phyloP scores from a whole-genome alignment of 1,139 yeast genomes.

The Zygoascus sp. region DNA sequence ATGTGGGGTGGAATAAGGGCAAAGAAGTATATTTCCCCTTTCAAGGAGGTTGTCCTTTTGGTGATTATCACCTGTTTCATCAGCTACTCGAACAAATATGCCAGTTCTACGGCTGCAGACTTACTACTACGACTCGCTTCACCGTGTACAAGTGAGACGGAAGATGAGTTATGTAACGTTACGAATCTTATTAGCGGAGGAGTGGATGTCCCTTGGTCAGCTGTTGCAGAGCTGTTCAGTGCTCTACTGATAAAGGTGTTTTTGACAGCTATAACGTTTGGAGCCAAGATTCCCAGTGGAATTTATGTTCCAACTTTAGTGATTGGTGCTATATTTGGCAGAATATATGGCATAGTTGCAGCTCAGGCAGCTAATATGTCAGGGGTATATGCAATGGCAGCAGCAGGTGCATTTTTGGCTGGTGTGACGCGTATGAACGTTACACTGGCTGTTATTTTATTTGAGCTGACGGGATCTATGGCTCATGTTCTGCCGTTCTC shows the following conservation, averaged over 20 bases:
- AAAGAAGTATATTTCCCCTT: conserved; percentile 40
- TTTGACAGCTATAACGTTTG: conserved; percentile 54
- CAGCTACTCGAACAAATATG: conserved; percentile 51
- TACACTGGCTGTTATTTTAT: conserved; percentile 54
- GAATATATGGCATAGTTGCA: conserved; percentile 26
- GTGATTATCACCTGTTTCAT: conserved; percentile 48
- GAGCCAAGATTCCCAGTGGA: conserved; percentile 61
- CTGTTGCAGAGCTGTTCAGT: conserved; percentile 37
- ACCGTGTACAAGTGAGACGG: conserved; percentile 39
- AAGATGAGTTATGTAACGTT: conserved; percentile 42
- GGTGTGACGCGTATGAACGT: conserved; percentile 66
- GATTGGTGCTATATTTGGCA: conserved; percentile 60
- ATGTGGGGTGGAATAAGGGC: conserved; percentile 39
- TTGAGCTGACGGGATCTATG: conserved; percentile 58
- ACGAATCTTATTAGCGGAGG: conserved; percentile 25
- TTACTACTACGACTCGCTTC: conserved; percentile 51
- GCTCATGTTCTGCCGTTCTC: conserved; percentile 59
- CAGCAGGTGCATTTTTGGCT: conserved; percentile 67
- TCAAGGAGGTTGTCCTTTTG: conserved; percentile 47
- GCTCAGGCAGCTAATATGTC: conserved; percentile 26
- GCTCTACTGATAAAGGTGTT: conserved; percentile 48
- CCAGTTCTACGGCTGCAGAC: conserved; percentile 52
- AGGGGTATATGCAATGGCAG: conserved; percentile 63
- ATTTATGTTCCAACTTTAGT: conserved; percentile 70
- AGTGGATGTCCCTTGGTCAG: conserved; percentile 20